Evolutionary conservation across 352 stramenopile species (phyloP), one percentile per base, ranked within the genome.

Genomic region (Halophytophthora polymorphica): DNA sequence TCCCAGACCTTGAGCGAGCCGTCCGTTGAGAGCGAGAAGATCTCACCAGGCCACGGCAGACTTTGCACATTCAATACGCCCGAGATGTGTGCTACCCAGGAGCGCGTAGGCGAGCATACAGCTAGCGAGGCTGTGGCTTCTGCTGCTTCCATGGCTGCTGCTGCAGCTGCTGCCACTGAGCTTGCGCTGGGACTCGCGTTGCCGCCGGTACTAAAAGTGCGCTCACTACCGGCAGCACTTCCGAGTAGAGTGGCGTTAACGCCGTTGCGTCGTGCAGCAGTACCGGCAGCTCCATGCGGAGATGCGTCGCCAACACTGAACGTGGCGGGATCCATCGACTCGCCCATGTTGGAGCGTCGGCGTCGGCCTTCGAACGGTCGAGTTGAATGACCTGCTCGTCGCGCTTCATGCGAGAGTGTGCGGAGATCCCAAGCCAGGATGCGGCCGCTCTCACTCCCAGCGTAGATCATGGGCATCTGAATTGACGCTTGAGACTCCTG

Each of bases 1-100:
- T 84, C 68, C 77, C 77, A 88, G 17, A 88, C 55, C 36, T 77
- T 78, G 13, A 85, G 64, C 0, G 64, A 44, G 0, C 67, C 53
- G 39, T 88, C 77, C 8, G 54, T 50, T 1, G 66, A 77, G 23
- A 71, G 62, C 6, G 72, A 81, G 2, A 80, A 75, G n/a, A 88
- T 50, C 3, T 73, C 61, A 28, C 65, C 66, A 17, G 74, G 72
- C 28, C 67, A 65, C 13, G 61, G 59, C 2, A 86, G 46, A 13
- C 41, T 60, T 19, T 66, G 43, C n/a, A 85, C 21, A 3, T 56
- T 58, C n/a, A 70, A 48, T 3, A 88, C 58, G 2, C 49, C 55
- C 13, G 63, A 53, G 17, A 45, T 33, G 41, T 88, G 77, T 5
- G 73, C 74, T 43, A 61, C 60, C 74, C 74, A 86, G 2, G 55